phyloP scores from a whole-genome alignment of 306 rosid genomes.

The Trifolium fragiferum region DNA sequence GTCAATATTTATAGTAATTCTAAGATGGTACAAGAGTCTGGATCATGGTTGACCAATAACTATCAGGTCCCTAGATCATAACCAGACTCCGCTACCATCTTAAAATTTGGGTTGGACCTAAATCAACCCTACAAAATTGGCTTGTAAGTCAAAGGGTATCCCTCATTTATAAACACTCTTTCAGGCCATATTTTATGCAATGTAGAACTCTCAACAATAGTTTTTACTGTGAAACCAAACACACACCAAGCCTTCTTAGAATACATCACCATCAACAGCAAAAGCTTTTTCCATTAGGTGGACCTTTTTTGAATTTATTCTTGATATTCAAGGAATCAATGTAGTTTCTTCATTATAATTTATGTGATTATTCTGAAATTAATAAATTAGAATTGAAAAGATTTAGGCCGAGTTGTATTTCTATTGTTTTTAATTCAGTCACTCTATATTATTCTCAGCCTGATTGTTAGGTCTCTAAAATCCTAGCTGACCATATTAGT shows the following conservation, averaged over 20 bases:
- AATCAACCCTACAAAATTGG: not conserved
- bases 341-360: conserved; percentile 12
- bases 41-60: not conserved
- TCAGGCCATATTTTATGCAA: not conserved
- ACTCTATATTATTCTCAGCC: conserved; percentile 32
- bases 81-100: too few relatives aligned
- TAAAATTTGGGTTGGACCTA: too few relatives aligned
- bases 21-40: not conserved
- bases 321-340: conserved; percentile 34
- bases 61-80: not conserved
- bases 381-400: conserved; percentile 4
- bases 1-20: too few relatives aligned
- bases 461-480: conserved; percentile 33
- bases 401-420: conserved; percentile 25
- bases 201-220: not conserved
- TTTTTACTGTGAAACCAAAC: not conserved
- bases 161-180: not conserved
- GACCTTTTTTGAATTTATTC: conserved; percentile 10
- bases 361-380: conserved; percentile 11
- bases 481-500: conserved; percentile 42
- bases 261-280: not conserved
- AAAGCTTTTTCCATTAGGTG: not conserved
- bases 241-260: conserved; percentile 5
- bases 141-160: not conserved
- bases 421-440: conserved; percentile 21